Conservation (phyloP, 2,329 filamentous ascomycete species). For the Nothophoma quercina region DNA sequence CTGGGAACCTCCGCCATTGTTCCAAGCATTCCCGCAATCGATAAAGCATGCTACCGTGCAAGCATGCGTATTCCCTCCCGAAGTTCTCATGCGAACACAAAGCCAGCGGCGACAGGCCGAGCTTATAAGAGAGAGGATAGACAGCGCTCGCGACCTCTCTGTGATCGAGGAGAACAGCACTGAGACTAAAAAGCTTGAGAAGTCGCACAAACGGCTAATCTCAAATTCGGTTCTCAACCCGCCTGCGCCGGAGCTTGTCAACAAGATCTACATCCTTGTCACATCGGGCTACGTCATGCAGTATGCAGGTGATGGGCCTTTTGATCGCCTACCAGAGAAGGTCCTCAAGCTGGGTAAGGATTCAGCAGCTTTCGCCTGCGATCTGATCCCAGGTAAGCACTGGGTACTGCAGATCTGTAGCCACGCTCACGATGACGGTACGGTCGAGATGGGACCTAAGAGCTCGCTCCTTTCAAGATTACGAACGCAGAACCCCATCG, state of each 20-base stretch:
- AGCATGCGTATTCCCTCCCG: slow-evolving; percentile 71
- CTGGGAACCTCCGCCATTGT: slow-evolving; percentile 71
- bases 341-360: slow-evolving; percentile 74
- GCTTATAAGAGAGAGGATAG: slow-evolving; percentile 47
- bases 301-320: slow-evolving; percentile 73
- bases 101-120: slow-evolving; percentile 61
- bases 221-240: slow-evolving; percentile 52
- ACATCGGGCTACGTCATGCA: slow-evolving; percentile 77
- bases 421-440: slow-evolving; percentile 66
- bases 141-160: slow-evolving; percentile 45
- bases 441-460: slow-evolving; percentile 50
- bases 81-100: slow-evolving; percentile 69
- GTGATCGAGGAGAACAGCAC: slow-evolving; percentile 36
- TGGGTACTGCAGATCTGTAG: slow-evolving; percentile 82
- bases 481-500: slow-evolving; percentile 64
- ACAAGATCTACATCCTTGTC: slow-evolving; percentile 75
- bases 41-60: slow-evolving; percentile 76
- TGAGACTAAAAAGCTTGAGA: slow-evolving; percentile 46
- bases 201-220: slow-evolving; percentile 53
- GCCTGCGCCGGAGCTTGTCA: slow-evolving; percentile 69
- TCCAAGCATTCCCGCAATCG: slow-evolving; percentile 86
- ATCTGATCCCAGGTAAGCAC: slow-evolving; percentile 79
- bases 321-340: slow-evolving; percentile 77
- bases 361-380: slow-evolving; percentile 81
- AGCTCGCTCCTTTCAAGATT: slow-evolving; percentile 72